Evolutionary conservation across 2,329 filamentous ascomycete genomes (phyloP).

Genomic region (Penicillium sp.): DNA sequence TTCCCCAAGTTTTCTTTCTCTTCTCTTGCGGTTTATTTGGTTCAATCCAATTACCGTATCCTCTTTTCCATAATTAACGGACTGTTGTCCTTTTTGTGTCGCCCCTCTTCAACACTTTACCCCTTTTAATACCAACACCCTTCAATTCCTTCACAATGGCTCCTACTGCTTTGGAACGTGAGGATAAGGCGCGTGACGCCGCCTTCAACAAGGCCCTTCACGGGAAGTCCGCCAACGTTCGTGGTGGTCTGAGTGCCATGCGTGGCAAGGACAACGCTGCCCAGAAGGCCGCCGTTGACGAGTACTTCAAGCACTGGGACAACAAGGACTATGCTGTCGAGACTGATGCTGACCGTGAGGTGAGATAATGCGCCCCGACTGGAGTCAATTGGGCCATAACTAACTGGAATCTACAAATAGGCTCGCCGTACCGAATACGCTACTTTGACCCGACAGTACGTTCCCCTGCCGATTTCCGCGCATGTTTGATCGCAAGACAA

Average conservation of each 20-base stretch:
- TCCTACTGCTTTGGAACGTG: conserved; percentile 67
- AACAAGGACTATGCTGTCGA: conserved; percentile 77
- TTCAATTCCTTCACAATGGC: conserved; percentile 47
- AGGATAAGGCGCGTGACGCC: conserved; percentile 83
- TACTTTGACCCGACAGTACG: conserved; percentile 86
- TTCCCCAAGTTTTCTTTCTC: neutral
- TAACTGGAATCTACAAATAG: conserved; percentile 42
- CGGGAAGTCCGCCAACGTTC: conserved; percentile 67
- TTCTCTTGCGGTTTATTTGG: conserved; percentile 8
- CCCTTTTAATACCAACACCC: conserved; percentile 9
- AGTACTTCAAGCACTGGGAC: conserved; percentile 98
- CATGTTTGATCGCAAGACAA: neutral
- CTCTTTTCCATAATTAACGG: conserved; percentile 9
- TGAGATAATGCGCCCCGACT: conserved; percentile 42
- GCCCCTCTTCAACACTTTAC: neutral
- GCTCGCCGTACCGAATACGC: conserved; percentile 85
- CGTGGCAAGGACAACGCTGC: conserved; percentile 77
- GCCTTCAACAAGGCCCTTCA: conserved; percentile 90
- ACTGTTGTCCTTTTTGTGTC: conserved; percentile 9
- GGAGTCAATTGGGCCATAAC: neutral
- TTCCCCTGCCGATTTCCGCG: conserved; percentile 22
- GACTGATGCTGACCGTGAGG: conserved; percentile 79
- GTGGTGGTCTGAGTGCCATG: conserved; percentile 79
- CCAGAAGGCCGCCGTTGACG: conserved; percentile 79
- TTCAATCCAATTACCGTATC: conserved; percentile 9